These are phyloP conservation scores for Melanomma pulvis-pyrius DNA, from an alignment of 495 filamentous ascomycete genomes.

Conservation along the genomic window DNA sequence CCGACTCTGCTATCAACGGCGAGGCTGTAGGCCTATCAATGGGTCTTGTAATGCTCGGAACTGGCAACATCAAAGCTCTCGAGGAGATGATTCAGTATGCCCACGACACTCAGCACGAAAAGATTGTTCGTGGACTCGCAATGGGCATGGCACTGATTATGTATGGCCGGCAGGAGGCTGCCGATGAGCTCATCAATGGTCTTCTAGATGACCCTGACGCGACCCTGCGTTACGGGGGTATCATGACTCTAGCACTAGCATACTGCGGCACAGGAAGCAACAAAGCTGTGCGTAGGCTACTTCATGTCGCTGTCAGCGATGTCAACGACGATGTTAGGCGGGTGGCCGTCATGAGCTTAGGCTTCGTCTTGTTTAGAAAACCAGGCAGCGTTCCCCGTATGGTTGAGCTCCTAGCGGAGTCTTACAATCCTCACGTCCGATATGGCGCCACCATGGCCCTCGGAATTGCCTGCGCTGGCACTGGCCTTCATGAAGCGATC, in stretches of 20 bases:
- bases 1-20: conserved; percentile 92
- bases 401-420: conserved; percentile 98
- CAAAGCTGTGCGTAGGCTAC: conserved; percentile 95
- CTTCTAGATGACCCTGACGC: conserved; percentile 93
- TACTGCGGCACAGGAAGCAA: conserved; percentile 98
- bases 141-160: conserved; percentile 98
- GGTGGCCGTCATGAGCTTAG: conserved; percentile 96
- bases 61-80: conserved; percentile 84
- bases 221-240: conserved; percentile 92
- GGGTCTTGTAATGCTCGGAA: conserved; percentile 96
- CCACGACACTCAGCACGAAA: conserved; percentile 97
- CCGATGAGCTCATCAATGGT: conserved; percentile 90
- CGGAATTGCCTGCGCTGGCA: conserved; percentile 96
- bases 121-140: conserved; percentile 93
- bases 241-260: conserved; percentile 97
- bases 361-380: conserved; percentile 98
- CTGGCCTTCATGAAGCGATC: conserved; percentile 93
- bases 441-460: conserved; percentile 99
- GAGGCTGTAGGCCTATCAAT: conserved; percentile 95
- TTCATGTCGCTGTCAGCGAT: conserved; percentile 96
- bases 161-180: conserved; percentile 93
- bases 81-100: conserved; percentile 97
- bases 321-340: conserved; percentile 97
- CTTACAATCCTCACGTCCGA: conserved; percentile 97
- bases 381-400: conserved; percentile 96